Evolutionary conservation across 116 monocot species (phyloP).

Genomic region (Posidonia oceanica): DNA sequence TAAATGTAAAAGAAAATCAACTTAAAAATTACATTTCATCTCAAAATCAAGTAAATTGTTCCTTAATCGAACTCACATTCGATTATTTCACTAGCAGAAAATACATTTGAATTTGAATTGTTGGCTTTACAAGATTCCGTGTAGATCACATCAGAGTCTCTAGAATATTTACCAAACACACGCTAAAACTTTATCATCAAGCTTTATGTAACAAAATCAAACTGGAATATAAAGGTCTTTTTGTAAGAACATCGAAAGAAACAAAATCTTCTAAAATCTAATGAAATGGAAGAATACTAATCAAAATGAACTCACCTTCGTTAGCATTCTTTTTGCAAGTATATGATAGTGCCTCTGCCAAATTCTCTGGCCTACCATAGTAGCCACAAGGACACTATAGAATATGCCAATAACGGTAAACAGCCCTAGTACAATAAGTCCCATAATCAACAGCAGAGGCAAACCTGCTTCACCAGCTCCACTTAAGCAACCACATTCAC

Average conservation of each 20-base stretch:
- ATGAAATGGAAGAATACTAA: background rate
- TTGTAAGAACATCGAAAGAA: background rate
- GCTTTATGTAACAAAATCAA: background rate
- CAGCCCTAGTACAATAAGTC: conserved; percentile 71
- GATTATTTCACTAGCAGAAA: too few species aligned
- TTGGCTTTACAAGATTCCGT: too few species aligned
- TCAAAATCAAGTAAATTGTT: too few species aligned
- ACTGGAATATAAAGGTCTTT: background rate
- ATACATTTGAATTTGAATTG: too few species aligned
- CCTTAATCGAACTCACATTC: too few species aligned
- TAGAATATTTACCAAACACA: too few species aligned
- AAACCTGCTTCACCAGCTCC: conserved; percentile 95
- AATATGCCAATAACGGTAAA: conserved; percentile 98
- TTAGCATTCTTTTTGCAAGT: conserved; percentile 93
- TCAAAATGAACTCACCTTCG: conserved; percentile 54
- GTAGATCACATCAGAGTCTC: too few species aligned
- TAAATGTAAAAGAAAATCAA: too few species aligned
- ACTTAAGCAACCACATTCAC: conserved; percentile 91
- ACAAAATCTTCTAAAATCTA: background rate
- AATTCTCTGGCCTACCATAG: conserved; percentile 97
- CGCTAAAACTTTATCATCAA: background rate
- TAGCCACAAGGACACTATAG: conserved; percentile 95
- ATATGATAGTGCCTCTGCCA: conserved; percentile 99
- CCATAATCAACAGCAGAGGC: conserved; percentile 82
- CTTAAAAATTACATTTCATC: too few species aligned